Evolutionary conservation across 345 rosid genomes (phyloP), one percentile per base, ranked within the genome.

Genomic region (Lepidium didymum): DNA sequence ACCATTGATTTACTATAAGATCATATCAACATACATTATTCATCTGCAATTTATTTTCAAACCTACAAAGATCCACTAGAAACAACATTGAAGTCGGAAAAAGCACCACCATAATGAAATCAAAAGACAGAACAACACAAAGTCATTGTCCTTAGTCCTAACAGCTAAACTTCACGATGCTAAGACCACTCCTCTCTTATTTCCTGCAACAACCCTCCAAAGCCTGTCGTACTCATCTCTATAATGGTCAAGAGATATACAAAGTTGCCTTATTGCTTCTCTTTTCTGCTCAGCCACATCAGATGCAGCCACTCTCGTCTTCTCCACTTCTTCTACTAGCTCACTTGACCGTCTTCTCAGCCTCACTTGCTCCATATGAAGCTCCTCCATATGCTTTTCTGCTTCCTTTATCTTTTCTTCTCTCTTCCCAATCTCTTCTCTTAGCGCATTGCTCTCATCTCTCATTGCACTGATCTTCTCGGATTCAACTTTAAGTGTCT

Each of bases 231-330:
- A 82, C n/a, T 68, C 70, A 40, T 74, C 79, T 73, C 79, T 81
- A 51, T 85, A 89, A 73, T 89, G 82, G 62, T 89, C 91, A 35
- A 87, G 70, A 1, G 93, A 82, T 58, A 81, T 77, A 74, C 96
- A 87, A 15, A 89, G 81, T 46, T 87, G 93, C 51, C 96, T 68
- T 40, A 87, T 87, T 1, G 85, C 96, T 69, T 87, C 91, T 69
- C 89, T 68, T 77, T 88, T 88, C 78, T 83, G 79, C 56, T 88
- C 91, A 8, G 83, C 91, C 42, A 84, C 67, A 61, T 86, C 95
- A 41, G 59, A 33, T 25, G 82, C 82, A 55, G 61, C 0, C 12
- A 62, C 57, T 67, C 76, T 81, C 29, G 78, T 83, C 74, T 40
- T 83, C 77, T 86, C 80, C 4, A 81, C 63, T 79, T 83, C 87